phyloP scores from a whole-genome alignment of 768 basidiomycete genomes.

The Amanita phalloides region DNA sequence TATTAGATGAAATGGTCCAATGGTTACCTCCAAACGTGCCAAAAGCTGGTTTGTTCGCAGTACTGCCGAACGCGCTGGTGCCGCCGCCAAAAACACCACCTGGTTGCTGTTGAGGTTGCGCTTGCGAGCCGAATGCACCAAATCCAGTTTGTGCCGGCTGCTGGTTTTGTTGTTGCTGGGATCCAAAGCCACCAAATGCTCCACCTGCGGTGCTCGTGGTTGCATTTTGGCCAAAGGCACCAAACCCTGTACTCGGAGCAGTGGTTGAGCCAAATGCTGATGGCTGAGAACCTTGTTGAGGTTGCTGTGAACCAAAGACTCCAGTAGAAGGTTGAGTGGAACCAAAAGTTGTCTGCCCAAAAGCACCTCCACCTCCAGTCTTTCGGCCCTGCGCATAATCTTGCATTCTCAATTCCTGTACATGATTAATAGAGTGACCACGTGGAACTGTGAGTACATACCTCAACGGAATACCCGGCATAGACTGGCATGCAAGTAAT shows the following conservation, averaged over 20 bases:
- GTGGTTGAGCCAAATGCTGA: slow-evolving; percentile 26
- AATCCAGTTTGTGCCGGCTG: slow-evolving; percentile 24
- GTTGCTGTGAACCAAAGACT: slow-evolving; percentile 34
- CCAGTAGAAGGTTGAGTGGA: slow-evolving; percentile 29
- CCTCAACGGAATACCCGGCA: slow-evolving; percentile 69
- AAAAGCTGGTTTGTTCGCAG: slow-evolving; percentile 28
- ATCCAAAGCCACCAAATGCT: slow-evolving; percentile 25
- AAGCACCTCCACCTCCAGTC: slow-evolving; percentile 50
- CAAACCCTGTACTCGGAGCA: slow-evolving; percentile 27
- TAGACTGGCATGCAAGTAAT: slow-evolving; percentile 77
- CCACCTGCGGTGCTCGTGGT: slow-evolving; percentile 15
- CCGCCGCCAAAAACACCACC: slow-evolving; percentile 25
- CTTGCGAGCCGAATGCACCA: slow-evolving; percentile 40
- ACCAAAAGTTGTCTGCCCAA: slow-evolving; percentile 45
- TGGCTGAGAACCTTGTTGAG: slow-evolving; percentile 21
- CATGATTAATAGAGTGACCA: slow-evolving; percentile 6
- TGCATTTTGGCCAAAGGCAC: slow-evolving; percentile 28
- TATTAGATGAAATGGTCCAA: background rate
- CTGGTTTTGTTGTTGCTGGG: slow-evolving; percentile 18
- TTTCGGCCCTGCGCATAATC: slow-evolving; percentile 71
- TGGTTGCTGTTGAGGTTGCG: slow-evolving; percentile 22
- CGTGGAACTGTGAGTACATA: slow-evolving; percentile 17
- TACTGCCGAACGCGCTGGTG: slow-evolving; percentile 16
- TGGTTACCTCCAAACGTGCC: slow-evolving; percentile 24
- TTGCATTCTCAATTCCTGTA: slow-evolving; percentile 64